phyloP scores from a whole-genome alignment of 164 flowering plant species.

The grape (Vitis vinifera) region DNA sequence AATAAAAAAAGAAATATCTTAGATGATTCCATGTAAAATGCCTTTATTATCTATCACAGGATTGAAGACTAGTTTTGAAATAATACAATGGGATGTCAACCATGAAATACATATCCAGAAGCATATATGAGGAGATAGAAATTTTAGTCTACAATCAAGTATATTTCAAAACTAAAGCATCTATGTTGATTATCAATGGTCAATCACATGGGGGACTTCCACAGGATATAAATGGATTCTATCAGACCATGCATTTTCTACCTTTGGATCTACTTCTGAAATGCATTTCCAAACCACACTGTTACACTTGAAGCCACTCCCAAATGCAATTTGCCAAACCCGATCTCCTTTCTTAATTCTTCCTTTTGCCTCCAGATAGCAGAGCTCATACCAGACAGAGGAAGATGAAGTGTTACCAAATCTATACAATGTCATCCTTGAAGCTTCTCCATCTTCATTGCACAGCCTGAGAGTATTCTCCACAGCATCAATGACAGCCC shows the following conservation, averaged over 20 bases:
- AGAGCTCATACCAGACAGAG: constrained; percentile 52
- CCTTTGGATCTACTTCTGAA: constrained; percentile 24
- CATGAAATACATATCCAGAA: too few species aligned
- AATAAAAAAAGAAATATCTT: too few species aligned
- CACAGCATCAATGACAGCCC: constrained; percentile 46
- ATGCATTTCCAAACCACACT: constrained; percentile 61
- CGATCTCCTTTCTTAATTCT: constrained; percentile 44
- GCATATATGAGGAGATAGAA: too few species aligned
- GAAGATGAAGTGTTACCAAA: constrained; percentile 63
- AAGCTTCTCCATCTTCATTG: constrained; percentile 47
- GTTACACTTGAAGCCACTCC: constrained; percentile 53
- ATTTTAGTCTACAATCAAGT: too few species aligned
- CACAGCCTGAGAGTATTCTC: constrained; percentile 35
- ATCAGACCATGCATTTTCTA: constrained; percentile 46
- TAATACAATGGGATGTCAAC: too few species aligned
- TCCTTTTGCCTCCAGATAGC: constrained; percentile 56
- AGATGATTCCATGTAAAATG: too few species aligned
- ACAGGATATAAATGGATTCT: constrained; percentile 46
- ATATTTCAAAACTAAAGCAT: too few species aligned
- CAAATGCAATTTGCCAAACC: constrained; percentile 52
- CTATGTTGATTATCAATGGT: neutral
- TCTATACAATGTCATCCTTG: constrained; percentile 54
- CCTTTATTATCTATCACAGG: too few species aligned
- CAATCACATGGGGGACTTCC: constrained; percentile 8
- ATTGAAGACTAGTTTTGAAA: too few species aligned